phyloP scores from a whole-genome alignment of 257 asterid genomes.

The Fraxinus cuspidata region DNA sequence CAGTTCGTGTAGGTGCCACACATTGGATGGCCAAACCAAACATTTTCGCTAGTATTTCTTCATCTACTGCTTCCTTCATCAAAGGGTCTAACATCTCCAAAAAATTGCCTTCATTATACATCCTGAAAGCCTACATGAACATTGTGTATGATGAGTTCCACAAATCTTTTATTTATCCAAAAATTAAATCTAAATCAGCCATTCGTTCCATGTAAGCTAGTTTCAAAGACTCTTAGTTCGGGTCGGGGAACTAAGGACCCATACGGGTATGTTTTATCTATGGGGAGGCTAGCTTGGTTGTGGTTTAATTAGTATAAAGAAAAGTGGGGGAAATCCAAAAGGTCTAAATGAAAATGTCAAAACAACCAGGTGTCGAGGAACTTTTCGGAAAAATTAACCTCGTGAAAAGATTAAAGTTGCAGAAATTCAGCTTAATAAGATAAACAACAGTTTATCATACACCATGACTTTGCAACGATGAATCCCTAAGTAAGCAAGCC shows the following conservation, averaged over 20 bases:
- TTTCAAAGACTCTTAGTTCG: neutral
- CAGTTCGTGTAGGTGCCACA: constrained; percentile 88
- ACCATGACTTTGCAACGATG: too few species aligned
- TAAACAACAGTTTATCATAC: too few species aligned
- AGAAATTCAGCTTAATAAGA: too few species aligned
- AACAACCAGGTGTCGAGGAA: too few species aligned
- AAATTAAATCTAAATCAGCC: neutral
- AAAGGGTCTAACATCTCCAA: constrained; percentile 72
- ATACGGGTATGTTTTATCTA: neutral
- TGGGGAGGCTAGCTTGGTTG: neutral
- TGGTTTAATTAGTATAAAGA: neutral
- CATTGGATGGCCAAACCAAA: constrained; percentile 77
- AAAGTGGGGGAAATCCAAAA: neutral
- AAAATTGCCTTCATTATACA: constrained; percentile 51
- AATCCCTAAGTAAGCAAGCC: neutral
- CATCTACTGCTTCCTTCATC: constrained; percentile 53
- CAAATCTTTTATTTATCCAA: neutral
- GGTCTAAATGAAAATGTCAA: neutral
- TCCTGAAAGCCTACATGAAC: constrained; percentile 67
- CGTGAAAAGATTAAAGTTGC: too few species aligned
- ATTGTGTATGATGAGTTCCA: constrained; percentile 4
- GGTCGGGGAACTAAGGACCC: neutral
- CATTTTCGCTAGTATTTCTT: constrained; percentile 61
- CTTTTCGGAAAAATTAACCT: too few species aligned
- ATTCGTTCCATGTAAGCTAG: neutral